Evolutionary conservation across 257 asterid genomes (phyloP), one percentile per base, ranked within the genome.

Genomic region (Osmanthus fragrans): DNA sequence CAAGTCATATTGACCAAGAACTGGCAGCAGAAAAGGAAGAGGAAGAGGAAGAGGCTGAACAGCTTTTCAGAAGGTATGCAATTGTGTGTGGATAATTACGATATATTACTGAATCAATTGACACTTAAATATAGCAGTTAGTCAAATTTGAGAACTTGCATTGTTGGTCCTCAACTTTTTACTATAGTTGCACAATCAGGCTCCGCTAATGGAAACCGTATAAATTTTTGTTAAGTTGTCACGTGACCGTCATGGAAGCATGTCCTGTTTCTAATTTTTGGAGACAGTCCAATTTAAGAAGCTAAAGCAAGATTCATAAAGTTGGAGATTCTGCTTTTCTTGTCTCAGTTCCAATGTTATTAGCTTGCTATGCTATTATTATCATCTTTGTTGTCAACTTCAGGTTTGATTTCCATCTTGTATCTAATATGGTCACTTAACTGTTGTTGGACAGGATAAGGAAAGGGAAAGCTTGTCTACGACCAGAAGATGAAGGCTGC

Each of bases 401-500:
- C 9, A 60, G 68, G 25, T 60, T 60, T 10, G 32, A 5, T 60
- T 23, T 54, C 64, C 64, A 23, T 60, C 68, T 60, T 60, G 33
- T 60, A 54, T 5, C 11, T n/a, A 54, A 54, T 18, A 54, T 5
- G 27, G 11, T 54, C 27, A 23, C 30, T 60, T 60, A 25, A 60
- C 68, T 16, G 3, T 37, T 68, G 47, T 72, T 69, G 74, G 67
- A 69, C 92, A 95, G 99, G 90, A 88, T 93, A 63, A 88, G 91
- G 58, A 96, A 96, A 86, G 99, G 99, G 82, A 95, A 95, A 85
- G 99, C 99, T 68, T 89, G 94, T 54, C 74, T 89, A 51, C 88
- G 83, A 71, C 94, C 96, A 15, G 91, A 90, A 81, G 96, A 89
- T 18, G 94, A 88, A 84, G 87, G 77, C 70, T 32, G 84, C 83